These are phyloP conservation scores for Fusarium phyllophilum DNA, from an alignment of 2,329 filamentous ascomycete genomes.

Conservation along the genomic window DNA sequence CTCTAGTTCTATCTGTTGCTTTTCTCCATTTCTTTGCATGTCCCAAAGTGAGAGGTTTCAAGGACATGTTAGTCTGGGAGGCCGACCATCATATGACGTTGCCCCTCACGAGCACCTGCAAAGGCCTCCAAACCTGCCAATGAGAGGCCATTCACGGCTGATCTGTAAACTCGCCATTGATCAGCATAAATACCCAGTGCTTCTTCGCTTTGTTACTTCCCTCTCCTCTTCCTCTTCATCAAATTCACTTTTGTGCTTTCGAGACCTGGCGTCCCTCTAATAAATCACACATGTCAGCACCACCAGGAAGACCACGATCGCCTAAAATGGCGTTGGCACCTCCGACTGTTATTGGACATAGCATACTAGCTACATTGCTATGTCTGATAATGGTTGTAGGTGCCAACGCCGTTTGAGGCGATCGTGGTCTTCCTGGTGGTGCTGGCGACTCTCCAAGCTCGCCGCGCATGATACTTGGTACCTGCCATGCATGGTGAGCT, in stretches of 20 bases:
- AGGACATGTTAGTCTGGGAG: background rate
- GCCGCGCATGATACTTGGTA: background rate
- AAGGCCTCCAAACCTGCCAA: constrained; percentile 25
- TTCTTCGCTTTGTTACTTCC: too few species aligned
- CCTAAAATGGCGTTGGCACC: background rate
- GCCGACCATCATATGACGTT: constrained; percentile 12
- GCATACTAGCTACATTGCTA: background rate
- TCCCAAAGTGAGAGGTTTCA: background rate
- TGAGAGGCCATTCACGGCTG: background rate
- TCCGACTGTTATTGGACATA: background rate
- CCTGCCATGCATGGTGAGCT: background rate
- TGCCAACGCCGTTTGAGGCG: background rate
- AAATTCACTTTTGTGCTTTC: background rate
- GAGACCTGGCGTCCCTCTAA: background rate
- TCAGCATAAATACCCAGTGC: background rate
- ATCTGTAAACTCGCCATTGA: background rate
- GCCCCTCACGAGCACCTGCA: constrained; percentile 10
- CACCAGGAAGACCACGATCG: background rate
- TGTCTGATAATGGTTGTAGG: background rate
- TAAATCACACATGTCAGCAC: background rate
- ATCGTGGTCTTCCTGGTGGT: background rate
- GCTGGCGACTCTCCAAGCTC: background rate
- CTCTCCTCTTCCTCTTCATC: background rate
- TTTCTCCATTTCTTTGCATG: fast-evolving
- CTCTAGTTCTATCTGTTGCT: background rate